Percentiles rank a stretch among this genome's conserved stretches.
These are phyloP conservation scores for Microbotryum silenes-acaulis DNA, from an alignment of 1,284 basidiomycete genomes.

Conservation along the genomic window DNA sequence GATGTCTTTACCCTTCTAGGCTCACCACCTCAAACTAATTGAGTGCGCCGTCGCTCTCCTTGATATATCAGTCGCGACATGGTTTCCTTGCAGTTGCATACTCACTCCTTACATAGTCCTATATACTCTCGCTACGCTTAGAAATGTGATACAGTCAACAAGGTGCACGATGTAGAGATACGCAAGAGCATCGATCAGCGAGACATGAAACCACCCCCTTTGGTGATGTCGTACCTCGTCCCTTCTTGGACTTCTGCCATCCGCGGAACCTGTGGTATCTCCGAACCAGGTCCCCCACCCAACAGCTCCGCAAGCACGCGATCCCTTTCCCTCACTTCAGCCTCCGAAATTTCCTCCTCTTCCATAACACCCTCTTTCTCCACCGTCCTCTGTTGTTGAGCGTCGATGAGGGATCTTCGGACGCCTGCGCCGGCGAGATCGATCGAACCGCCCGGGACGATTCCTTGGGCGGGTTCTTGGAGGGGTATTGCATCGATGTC, in stretches of 20 bases:
- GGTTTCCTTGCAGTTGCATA: too few relatives aligned
- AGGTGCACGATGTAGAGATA: too few relatives aligned
- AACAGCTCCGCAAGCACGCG: slow-evolving; percentile 8
- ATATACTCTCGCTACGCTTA: too few relatives aligned
- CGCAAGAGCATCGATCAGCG: too few relatives aligned
- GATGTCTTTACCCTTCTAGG: too few relatives aligned
- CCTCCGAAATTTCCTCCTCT: slow-evolving; percentile 14
- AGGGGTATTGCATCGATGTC: slow-evolving; percentile 40
- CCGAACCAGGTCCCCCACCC: neutral
- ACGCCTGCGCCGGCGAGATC: slow-evolving; percentile 25
- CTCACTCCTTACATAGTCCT: too few relatives aligned
- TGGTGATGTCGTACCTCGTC: neutral
- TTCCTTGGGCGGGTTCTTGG: slow-evolving; percentile 15
- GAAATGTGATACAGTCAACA: too few relatives aligned
- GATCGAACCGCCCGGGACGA: slow-evolving; percentile 19
- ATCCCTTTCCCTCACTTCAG: slow-evolving; percentile 10
- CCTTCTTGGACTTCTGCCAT: neutral
- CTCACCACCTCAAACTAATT: too few relatives aligned
- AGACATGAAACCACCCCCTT: neutral
- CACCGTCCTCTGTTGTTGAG: neutral
- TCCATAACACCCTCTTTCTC: slow-evolving; percentile 10
- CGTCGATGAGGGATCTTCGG: slow-evolving; percentile 8
- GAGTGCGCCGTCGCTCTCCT: too few relatives aligned
- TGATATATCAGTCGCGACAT: too few relatives aligned
- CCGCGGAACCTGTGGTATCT: neutral